Evolutionary conservation across 2,329 filamentous ascomycete species (phyloP).

Genomic region (Penicillium sp.): DNA sequence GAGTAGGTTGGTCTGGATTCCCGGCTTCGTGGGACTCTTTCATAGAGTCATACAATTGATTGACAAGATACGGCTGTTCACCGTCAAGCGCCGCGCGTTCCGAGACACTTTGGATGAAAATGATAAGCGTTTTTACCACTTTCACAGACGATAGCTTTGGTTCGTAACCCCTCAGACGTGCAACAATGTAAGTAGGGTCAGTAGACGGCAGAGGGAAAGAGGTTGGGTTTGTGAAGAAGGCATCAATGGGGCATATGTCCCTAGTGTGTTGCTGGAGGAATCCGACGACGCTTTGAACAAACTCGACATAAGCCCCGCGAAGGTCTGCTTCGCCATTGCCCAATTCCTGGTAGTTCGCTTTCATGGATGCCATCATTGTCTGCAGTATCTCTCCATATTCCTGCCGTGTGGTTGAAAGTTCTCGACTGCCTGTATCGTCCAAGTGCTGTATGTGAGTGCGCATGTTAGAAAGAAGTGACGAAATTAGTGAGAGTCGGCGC

Average conservation of each 20-base stretch:
- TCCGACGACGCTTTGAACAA: constrained; percentile 64
- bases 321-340: constrained; percentile 38
- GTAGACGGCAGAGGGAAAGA: constrained; percentile 64
- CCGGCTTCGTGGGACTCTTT: constrained; percentile 50
- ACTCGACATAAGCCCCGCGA: constrained; percentile 63
- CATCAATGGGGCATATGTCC: constrained; percentile 59
- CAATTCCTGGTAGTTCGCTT: constrained; percentile 63
- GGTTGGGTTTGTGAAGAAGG: constrained; percentile 65
- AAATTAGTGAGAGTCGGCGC: constrained; percentile 61
- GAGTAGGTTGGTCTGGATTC: constrained; percentile 44
- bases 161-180: constrained; percentile 63
- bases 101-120: constrained; percentile 64
- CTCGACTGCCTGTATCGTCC: constrained; percentile 36
- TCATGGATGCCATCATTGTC: constrained; percentile 65
- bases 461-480: constrained; percentile 64
- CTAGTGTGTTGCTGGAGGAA: constrained; percentile 65
- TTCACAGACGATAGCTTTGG: constrained; percentile 56
- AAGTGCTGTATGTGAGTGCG: constrained; percentile 52
- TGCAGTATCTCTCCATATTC: constrained; percentile 59
- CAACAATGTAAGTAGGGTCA: constrained; percentile 68
- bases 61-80: constrained; percentile 61
- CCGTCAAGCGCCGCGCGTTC: constrained; percentile 63
- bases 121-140: constrained; percentile 58
- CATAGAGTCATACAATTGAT: constrained; percentile 59
- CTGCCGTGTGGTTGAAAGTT: constrained; percentile 43